phyloP scores from a whole-genome alignment of 2,329 filamentous ascomycete species.

The Paecilomyces variotii region DNA sequence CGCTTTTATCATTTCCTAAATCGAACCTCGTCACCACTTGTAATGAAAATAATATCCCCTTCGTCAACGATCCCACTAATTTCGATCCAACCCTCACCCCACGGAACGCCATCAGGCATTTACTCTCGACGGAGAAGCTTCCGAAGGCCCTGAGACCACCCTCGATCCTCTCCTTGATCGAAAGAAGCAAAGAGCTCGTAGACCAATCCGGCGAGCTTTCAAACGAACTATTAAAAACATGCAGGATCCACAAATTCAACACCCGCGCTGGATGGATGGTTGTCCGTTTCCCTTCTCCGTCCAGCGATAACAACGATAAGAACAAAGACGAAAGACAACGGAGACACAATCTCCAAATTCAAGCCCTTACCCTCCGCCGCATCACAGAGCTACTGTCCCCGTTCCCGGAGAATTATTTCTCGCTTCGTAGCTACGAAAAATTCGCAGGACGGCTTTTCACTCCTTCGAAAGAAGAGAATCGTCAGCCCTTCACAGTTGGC shows the following conservation, averaged over 20 bases:
- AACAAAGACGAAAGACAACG: not conserved
- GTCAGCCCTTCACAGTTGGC: conserved; percentile 41
- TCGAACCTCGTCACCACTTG: conserved; percentile 60
- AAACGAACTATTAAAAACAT: conserved; percentile 41
- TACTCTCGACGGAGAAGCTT: conserved; percentile 52
- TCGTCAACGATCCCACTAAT: conserved; percentile 85
- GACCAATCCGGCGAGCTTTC: conserved; percentile 45
- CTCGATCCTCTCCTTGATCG: conserved; percentile 54
- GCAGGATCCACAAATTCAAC: conserved; percentile 22
- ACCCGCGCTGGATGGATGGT: conserved; percentile 26
- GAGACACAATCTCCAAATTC: conserved; percentile 18
- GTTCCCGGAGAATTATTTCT: conserved; percentile 30
- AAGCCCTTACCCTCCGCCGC: conserved; percentile 39
- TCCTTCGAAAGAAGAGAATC: not conserved
- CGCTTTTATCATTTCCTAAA: conserved; percentile 52
- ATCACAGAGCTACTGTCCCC: conserved; percentile 45
- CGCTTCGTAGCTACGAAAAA: conserved; percentile 34
- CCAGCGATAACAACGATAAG: conserved; percentile 7
- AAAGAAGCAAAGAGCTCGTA: conserved; percentile 41
- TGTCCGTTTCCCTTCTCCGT: conserved; percentile 18
- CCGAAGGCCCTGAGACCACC: conserved; percentile 62
- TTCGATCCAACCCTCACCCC: conserved; percentile 64
- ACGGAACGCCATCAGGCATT: conserved; percentile 70
- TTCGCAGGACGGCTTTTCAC: conserved; percentile 38
- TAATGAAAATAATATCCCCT: conserved; percentile 55